Percentiles rank a stretch among this genome's conserved stretches.
These are phyloP conservation scores for Uronychia setigera DNA, from an alignment of 73 alveolate species.

Conservation along the genomic window DNA sequence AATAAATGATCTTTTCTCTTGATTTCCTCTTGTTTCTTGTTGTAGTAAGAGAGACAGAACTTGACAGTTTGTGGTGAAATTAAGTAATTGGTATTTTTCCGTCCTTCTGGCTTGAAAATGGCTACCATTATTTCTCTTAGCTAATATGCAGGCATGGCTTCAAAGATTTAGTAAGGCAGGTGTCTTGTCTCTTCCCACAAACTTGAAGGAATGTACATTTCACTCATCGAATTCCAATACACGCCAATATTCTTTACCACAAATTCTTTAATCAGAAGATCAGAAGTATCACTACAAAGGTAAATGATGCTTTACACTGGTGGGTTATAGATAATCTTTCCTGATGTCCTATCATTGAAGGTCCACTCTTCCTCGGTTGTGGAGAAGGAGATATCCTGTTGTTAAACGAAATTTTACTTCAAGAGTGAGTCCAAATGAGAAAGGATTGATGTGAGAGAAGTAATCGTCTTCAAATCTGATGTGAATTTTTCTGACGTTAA, in stretches of 20 bases:
- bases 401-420: not conserved
- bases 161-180: slow-evolving; percentile 33
- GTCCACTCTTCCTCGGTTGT: not conserved
- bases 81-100: slow-evolving; percentile 9
- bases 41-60: slow-evolving; percentile 2
- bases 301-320: not conserved
- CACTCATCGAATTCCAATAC: slow-evolving; percentile 56
- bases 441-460: slow-evolving; percentile 32
- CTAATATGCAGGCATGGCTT: slow-evolving; percentile 36
- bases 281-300: not conserved
- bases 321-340: not conserved
- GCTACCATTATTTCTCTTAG: slow-evolving; percentile 12
- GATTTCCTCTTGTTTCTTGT: not conserved
- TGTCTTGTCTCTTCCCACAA: slow-evolving; percentile 41
- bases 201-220: slow-evolving; percentile 49
- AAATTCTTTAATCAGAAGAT: slow-evolving; percentile 14
- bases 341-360: not conserved
- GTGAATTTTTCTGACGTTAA: slow-evolving; percentile 49
- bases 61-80: not conserved
- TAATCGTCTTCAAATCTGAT: slow-evolving; percentile 60
- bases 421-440: slow-evolving; percentile 46
- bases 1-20: not conserved
- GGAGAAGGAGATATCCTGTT: not conserved
- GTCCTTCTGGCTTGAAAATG: slow-evolving; percentile 6
- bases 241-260: slow-evolving; percentile 22